Evolutionary conservation across 2,329 filamentous ascomycete species (phyloP), one percentile per base, ranked within the genome.

Genomic region (Venturia oleaginea): DNA sequence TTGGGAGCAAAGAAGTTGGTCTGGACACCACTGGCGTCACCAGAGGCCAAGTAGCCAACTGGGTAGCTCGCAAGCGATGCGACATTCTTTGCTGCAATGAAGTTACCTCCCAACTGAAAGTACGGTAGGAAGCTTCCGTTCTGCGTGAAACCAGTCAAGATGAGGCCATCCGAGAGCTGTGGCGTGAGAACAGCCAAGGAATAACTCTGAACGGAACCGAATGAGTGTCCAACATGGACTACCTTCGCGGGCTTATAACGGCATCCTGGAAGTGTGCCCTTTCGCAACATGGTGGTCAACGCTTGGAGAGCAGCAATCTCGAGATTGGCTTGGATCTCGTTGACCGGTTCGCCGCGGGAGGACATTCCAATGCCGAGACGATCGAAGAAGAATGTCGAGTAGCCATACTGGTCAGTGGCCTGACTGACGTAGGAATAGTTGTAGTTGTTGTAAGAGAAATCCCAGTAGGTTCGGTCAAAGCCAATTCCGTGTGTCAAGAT

Each of bases 141-240:
- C 48, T 79, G 77, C 19, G 80, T 79, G 73, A 84, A 88, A 1
- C 86, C 86, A 1, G 85, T 87, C 7, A 88, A 77, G 62, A 86
- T 73, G 48, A 88, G 76, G 46, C 80, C 84, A 66, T 87, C 81
- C 43, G 81, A 84, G 65, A 83, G 74, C 63, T 77, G 70, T 0
- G 84, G 84, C 68, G 84, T 76, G 65, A 76, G 71, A 59, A 78
- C 78, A 8, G 82, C 80, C 24, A 88, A 76, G 59, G 75, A 78
- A 72, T 84, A 86, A 2, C 80, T 82, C 68, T 84, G 82, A 6
- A 80, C 74, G 0, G 84, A 85, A 38, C 86, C 86, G 68, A 86
- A 88, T 0, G 82, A 85, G 75, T 89, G 85, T 15, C 86, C 86
- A 19, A 86, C 77, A 70, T 88, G 85, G 10, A 85, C 76, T 30